Evolutionary conservation across 495 filamentous ascomycete genomes (phyloP).

Genomic region (Hypoxylon fragiforme): DNA sequence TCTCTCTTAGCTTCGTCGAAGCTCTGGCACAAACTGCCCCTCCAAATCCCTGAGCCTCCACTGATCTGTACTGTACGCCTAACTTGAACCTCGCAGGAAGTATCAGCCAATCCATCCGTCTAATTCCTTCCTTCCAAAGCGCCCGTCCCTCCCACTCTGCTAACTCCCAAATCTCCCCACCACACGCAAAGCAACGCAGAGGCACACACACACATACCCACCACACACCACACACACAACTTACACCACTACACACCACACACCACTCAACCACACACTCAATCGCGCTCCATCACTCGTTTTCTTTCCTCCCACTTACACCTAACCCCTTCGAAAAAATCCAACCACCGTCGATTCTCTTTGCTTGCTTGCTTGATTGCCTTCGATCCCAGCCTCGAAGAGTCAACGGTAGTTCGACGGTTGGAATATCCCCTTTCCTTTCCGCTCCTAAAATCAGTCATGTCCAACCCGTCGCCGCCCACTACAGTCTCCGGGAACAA

Average conservation of each 20-base stretch:
- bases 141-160: constrained; percentile 10
- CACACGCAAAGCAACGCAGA: constrained; percentile 27
- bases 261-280: constrained; percentile 19
- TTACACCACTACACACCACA: neutral
- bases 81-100: constrained; percentile 16
- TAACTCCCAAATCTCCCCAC: constrained; percentile 32
- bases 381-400: constrained; percentile 19
- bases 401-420: constrained; percentile 29
- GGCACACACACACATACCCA: constrained; percentile 4
- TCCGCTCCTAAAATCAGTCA: constrained; percentile 29
- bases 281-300: constrained; percentile 10
- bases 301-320: constrained; percentile 27
- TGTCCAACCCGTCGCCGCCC: constrained; percentile 40
- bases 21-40: constrained; percentile 19
- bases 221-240: constrained; percentile 1
- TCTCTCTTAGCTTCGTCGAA: constrained; percentile 20
- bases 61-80: too few relatives aligned
- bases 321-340: constrained; percentile 22
- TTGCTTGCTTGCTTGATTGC: constrained; percentile 15
- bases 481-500: constrained; percentile 36
- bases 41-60: constrained; percentile 22
- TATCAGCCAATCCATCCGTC: constrained; percentile 34
- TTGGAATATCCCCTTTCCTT: constrained; percentile 16
- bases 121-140: constrained; percentile 26
- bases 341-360: constrained; percentile 28